Conservation (phyloP, 2,329 filamentous ascomycete genomes). For the Zymoseptoria brevis region DNA sequence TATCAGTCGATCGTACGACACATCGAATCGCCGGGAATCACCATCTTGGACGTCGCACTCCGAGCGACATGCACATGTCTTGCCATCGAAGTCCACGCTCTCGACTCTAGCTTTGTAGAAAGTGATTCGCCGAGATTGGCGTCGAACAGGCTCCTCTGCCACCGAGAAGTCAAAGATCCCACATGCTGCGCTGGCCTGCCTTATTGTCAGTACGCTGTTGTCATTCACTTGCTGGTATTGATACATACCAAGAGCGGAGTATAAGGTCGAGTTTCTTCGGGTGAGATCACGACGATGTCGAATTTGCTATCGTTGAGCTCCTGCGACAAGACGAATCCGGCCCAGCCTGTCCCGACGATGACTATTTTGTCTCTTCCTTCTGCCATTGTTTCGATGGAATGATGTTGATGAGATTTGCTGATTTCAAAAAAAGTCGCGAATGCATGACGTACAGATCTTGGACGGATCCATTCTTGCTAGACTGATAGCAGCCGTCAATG, state of each 20-base stretch:
- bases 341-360: conserved; percentile 37
- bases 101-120: conserved; percentile 29
- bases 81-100: conserved; percentile 31
- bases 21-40: conserved; percentile 28
- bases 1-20: conserved; percentile 36
- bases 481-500: not conserved
- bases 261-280: conserved; percentile 36
- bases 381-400: not conserved
- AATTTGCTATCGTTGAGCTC: conserved; percentile 31
- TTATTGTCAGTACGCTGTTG: not conserved
- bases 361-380: conserved; percentile 13
- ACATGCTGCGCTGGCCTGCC: conserved; percentile 34
- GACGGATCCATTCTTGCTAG: not conserved
- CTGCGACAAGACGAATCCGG: conserved; percentile 34
- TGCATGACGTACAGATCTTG: not conserved
- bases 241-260: conserved; percentile 34
- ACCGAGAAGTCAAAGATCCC: conserved; percentile 40
- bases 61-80: conserved; percentile 30
- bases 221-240: not conserved
- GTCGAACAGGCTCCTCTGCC: conserved; percentile 38
- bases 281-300: conserved; percentile 36
- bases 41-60: conserved; percentile 23
- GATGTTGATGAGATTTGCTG: not conserved
- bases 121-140: conserved; percentile 27
- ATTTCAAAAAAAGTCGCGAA: not conserved